Percentiles rank a stretch among this genome's conserved stretches.
Evolutionary conservation across 306 rosid genomes (phyloP).

Genomic region (Cucumis cinereus): DNA sequence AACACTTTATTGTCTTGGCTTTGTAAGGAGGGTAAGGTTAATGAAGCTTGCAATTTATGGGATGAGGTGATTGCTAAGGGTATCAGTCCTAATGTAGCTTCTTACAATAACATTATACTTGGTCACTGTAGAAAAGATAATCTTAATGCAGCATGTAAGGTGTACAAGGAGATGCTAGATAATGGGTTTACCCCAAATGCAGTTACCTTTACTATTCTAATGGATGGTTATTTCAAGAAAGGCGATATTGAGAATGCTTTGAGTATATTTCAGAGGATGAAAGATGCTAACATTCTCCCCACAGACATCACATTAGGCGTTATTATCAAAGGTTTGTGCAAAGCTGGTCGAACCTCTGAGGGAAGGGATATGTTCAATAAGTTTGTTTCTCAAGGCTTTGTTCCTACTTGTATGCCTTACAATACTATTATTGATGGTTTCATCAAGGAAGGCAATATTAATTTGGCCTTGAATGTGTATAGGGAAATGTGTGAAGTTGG

Average conservation of each 20-base stretch:
- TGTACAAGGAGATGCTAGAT: constrained; percentile 34
- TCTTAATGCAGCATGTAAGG: constrained; percentile 32
- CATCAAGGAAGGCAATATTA: constrained; percentile 43
- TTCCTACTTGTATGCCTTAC: constrained; percentile 41
- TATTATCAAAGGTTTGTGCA: constrained; percentile 61
- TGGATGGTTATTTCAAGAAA: constrained; percentile 44
- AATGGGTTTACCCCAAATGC: constrained; percentile 50
- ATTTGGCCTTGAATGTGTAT: constrained; percentile 34
- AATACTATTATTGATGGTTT: constrained; percentile 57
- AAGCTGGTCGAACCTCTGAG: constrained; percentile 45
- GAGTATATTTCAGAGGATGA: constrained; percentile 45
- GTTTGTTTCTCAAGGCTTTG: constrained; percentile 36
- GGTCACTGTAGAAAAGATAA: constrained; percentile 46
- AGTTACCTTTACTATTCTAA: constrained; percentile 36
- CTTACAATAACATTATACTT: constrained; percentile 53
- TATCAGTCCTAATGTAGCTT: constrained; percentile 34
- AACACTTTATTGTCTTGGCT: constrained; percentile 41
- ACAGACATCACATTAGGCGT: constrained; percentile 30
- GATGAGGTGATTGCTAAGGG: constrained; percentile 41
- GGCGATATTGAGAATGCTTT: constrained; percentile 35
- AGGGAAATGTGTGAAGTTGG: constrained; percentile 47
- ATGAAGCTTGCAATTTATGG: constrained; percentile 46
- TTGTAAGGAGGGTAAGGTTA: constrained; percentile 33
- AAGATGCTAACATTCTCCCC: constrained; percentile 38
- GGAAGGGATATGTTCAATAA: constrained; percentile 28